Evolutionary conservation across 257 asterid species (phyloP), one percentile per base, ranked within the genome.

Genomic region (Jacaranda mimosifolia): DNA sequence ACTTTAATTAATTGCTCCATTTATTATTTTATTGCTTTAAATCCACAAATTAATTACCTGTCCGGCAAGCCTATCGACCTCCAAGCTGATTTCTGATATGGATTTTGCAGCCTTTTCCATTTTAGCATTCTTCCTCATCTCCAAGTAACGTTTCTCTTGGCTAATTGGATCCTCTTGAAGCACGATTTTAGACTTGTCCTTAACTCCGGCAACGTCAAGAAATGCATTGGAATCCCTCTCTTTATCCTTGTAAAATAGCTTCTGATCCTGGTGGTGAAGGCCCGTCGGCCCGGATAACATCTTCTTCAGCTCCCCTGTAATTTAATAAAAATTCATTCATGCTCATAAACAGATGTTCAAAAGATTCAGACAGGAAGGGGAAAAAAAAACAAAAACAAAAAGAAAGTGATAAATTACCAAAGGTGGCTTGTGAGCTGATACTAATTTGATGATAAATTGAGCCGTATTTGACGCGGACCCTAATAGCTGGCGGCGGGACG

Each of bases 241-340:
- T 72, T 85, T 91, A 35, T 91, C 90, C 87, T 91, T 92, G 88
- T 79, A 94, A 57, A 86, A 74, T 62, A 94, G 85, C 88, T 94
- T 94, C 86, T 94, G 98, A 76, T 94, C 98, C 79, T 87, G 87
- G 79, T 92, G 98, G 85, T 92, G 94, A 84, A 94, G 63, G 1
- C 98, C 97, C 5, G 98, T 94, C 17, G 96, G 92, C 70, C 94
- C 98, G 2, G 92, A 48, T 53, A 94, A 73, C 97, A 86, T 91
- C 77, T 92, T 94, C 92, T 94, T 94, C 94, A 94, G 77, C 71
- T 94, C 98, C 66, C 98, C 98, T 83, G 38, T 8, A 55, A 15
- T 55, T 7, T 8, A 2, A 55, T 13, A 42, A 55, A 64, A 21
- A 32, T 53, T 63, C 19, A 21, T 17, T 15, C 43, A 18, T 48